Base-by-base conservation (phyloP, 257 asterid species). In the Nicotiana tomentosiformis region DNA sequence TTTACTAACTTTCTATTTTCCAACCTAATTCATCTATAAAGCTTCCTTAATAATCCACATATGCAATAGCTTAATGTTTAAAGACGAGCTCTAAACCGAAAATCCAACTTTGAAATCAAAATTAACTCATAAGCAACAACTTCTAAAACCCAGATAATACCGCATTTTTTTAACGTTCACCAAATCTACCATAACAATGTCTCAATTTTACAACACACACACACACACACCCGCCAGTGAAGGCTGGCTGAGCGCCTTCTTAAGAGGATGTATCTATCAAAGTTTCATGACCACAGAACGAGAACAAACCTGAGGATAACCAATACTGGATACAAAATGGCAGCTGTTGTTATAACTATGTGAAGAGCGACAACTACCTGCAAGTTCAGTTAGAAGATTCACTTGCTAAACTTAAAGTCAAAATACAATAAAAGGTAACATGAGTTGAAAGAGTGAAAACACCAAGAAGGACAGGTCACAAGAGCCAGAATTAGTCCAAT, bases 301-400 rank as follows among this genome's bases (percentile, higher is more conserved):
- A 83, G 58, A 76, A 91, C 90, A 81, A 81, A 96, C 99, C 98
- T 91, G 84, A 96, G 93, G 85, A 94, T 96, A 85, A 96, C 95
- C 81, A 91, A 26, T 87, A 96, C 93, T 10, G 99, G 99, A 89
- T 92, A 96, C 86, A 96, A 43, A 83, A 96, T 86, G 69, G 85
- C 89, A n/a, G 90, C 80, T 72, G 97, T 88, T 5, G 95, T 90
- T 83, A 94, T 91, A 76, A 90, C 49, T 72, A 92, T 86, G 81
- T 96, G 98, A 87, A 92, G 91, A 64, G 85, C 82, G 86, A 94
- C 88, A 5, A 90, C 95, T 83, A 86, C 98, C 98, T 95, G 97
- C 88, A 85, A 81, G 46, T 86, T 58, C 37, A 66, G 57, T 84
- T 23, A 39, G 51, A 85, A 77, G 43, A 76, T 56, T 74, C 1